These are phyloP conservation scores for Oryza officinalis DNA, from an alignment of 176 grass and related monocot species.

Conservation along the genomic window DNA sequence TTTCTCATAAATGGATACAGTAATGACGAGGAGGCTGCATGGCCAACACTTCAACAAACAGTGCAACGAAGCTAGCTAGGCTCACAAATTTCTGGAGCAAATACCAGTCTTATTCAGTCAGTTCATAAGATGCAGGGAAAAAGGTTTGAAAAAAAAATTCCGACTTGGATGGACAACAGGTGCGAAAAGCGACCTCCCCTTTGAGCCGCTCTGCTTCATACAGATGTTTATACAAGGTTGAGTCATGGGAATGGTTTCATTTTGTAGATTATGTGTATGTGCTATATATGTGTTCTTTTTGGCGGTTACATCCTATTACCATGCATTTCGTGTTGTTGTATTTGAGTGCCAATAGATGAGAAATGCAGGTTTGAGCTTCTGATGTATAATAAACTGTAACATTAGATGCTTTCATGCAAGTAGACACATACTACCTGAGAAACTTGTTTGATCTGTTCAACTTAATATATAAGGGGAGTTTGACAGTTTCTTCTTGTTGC, in stretches of 20 bases:
- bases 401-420: background rate
- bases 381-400: background rate
- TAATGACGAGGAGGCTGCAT: slow-evolving; percentile 71
- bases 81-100: background rate
- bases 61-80: slow-evolving; percentile 42
- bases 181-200: background rate
- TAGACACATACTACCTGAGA: background rate
- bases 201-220: background rate
- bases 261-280: slow-evolving; percentile 17
- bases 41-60: slow-evolving; percentile 85
- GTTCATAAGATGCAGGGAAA: background rate
- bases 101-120: background rate
- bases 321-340: background rate
- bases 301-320: background rate
- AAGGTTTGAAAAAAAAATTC: background rate
- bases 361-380: background rate
- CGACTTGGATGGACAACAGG: background rate
- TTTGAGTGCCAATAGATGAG: background rate
- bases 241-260: background rate
- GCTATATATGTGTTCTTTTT: background rate
- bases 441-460: background rate
- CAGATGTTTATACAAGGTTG: background rate
- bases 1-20: slow-evolving; percentile 74
- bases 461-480: too few species aligned
- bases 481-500: background rate